Evolutionary conservation across 495 filamentous ascomycete species (phyloP).

Genomic region (Thozetella sp.): DNA sequence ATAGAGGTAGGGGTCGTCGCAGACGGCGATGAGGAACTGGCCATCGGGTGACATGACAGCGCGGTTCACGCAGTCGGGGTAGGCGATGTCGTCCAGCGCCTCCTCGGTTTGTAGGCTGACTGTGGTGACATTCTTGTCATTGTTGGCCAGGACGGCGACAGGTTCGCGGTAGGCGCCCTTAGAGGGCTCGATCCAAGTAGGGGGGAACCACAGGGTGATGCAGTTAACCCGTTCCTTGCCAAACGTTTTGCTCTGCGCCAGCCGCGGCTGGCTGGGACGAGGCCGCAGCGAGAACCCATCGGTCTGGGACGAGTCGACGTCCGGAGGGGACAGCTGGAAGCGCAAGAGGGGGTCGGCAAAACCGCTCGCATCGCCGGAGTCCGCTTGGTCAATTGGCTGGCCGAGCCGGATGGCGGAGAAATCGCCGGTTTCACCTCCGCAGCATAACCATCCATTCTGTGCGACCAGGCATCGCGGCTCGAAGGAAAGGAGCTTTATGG

Average conservation of each 20-base stretch:
- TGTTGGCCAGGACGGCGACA: slow-evolving; percentile 66
- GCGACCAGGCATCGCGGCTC: slow-evolving; percentile 82
- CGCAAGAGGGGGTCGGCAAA: slow-evolving; percentile 58
- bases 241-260: slow-evolving; percentile 37
- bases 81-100: slow-evolving; percentile 66
- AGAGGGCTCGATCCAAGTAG: slow-evolving; percentile 11
- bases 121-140: slow-evolving; percentile 83
- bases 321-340: slow-evolving; percentile 47
- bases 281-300: slow-evolving; percentile 20
- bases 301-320: slow-evolving; percentile 42
- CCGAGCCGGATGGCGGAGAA: slow-evolving; percentile 76
- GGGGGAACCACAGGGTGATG: slow-evolving; percentile 56
- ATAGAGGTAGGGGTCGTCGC: slow-evolving; percentile 82
- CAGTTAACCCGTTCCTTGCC: slow-evolving; percentile 56
- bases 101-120: slow-evolving; percentile 60
- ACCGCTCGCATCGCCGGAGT: slow-evolving; percentile 30
- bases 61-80: slow-evolving; percentile 86
- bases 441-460: slow-evolving; percentile 84
- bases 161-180: slow-evolving; percentile 39
- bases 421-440: slow-evolving; percentile 83
- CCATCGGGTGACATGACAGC: slow-evolving; percentile 91
- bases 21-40: slow-evolving; percentile 75
- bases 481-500: slow-evolving; percentile 79
- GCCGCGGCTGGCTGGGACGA: slow-evolving; percentile 32
- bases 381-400: slow-evolving; percentile 25